These are phyloP conservation scores for Ogataea neopini DNA, from an alignment of 805 yeast species.

Conservation along the genomic window DNA sequence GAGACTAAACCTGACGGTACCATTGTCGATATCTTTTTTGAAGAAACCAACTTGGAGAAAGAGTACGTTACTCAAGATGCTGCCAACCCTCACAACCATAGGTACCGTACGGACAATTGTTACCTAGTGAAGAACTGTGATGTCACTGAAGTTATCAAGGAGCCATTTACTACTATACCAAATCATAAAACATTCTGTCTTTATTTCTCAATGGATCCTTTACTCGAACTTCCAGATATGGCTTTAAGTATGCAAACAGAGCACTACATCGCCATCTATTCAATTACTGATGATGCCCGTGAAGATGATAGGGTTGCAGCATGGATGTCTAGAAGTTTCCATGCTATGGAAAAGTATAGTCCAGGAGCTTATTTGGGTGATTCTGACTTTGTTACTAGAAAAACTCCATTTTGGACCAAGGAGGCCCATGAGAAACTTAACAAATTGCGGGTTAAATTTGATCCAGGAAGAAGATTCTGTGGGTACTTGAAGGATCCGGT, in stretches of 20 bases:
- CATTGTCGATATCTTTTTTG: constrained; percentile 8
- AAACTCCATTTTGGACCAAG: constrained; percentile 12
- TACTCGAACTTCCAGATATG: constrained; percentile 13
- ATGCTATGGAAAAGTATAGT: constrained; percentile 9
- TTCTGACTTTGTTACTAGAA: constrained; percentile 13
- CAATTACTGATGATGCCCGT: constrained; percentile 5
- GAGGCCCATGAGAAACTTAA: constrained; percentile 10
- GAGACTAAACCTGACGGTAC: constrained; percentile 9
- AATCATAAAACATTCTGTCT: constrained; percentile 12
- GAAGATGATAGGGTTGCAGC: constrained; percentile 11
- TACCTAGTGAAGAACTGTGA: constrained; percentile 10
- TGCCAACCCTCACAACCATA: constrained; percentile 11
- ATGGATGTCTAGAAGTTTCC: constrained; percentile 13
- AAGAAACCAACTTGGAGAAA: constrained; percentile 4
- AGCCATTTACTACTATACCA: constrained; percentile 11
- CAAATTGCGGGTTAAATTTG: constrained; percentile 7
- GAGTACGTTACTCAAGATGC: constrained; percentile 12
- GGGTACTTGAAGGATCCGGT: constrained; percentile 11
- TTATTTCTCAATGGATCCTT: constrained; percentile 15
- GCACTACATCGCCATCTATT: constrained; percentile 13
- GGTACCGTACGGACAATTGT: constrained; percentile 13
- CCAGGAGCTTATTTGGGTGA: constrained; percentile 14
- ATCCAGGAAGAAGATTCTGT: constrained; percentile 11
- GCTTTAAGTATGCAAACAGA: constrained; percentile 13
- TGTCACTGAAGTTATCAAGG: constrained; percentile 9